Evolutionary conservation across 345 rosid species (phyloP), one percentile per base, ranked within the genome.

Genomic region (Eucalyptus marginata): DNA sequence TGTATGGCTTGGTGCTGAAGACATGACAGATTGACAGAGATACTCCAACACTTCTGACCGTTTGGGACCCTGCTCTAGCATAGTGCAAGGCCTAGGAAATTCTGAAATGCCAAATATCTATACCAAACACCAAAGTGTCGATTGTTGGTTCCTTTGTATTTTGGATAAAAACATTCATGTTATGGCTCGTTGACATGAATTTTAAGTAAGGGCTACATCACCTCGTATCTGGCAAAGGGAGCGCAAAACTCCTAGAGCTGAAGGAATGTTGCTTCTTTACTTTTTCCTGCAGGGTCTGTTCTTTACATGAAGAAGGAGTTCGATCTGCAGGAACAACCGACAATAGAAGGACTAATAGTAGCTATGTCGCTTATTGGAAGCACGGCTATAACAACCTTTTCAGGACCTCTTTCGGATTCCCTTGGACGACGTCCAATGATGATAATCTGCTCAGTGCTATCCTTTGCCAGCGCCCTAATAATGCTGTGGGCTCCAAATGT

Each of bases 401-500:
- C 93, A 7, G 93, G 94, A 44, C 91, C 93, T 16, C 89, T 88
- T 36, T 88, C 94, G 17, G 93, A 93, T 83, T 54, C 83, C 5
- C 13, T 90, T 5, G 94, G 93, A n/a, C 88, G 94, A 16, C 92
- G 94, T 18, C 94, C 90, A 3, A 47, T 93, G 92, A 50, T 93
- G 84, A 89, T 91, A 52, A 17, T 93, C 68, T 92, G 92, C 14
- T 89, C 94, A 5, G 16, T 93, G 56, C 29, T 91, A 68, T 93
- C 89, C 87, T 88, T 92, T 43, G 15, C 87, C 46, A 50, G 93
- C 29, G 87, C 93, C 80, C 52, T 93, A 50, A 88, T 91, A 13
- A 92, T 93, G 92, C 24, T 89, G 29, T 93, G 93, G 94, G 76
- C 94, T 44, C 93, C 94, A 2, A 93, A 88, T 86, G 93, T 93